Evolutionary conservation across 2,329 filamentous ascomycete genomes (phyloP), one percentile per base, ranked within the genome.

Genomic region (Neofusicoccum laricinum): DNA sequence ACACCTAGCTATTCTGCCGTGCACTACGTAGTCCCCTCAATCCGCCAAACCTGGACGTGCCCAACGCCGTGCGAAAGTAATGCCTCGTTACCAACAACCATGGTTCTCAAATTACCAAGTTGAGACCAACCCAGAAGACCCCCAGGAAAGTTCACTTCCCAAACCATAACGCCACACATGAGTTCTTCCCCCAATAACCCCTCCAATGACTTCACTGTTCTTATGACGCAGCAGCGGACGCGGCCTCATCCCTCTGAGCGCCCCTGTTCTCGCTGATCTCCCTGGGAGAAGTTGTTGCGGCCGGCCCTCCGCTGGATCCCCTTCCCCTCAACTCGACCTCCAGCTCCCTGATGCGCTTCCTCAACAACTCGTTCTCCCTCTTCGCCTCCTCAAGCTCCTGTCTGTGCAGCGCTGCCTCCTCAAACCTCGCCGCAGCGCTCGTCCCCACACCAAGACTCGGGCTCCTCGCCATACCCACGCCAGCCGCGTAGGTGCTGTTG

Each of bases 321-420:
- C 74, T 75, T 55, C 67, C 77, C 69, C 71, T 71, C 73, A 73
- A 67, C 64, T 66, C 66, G 69, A 74, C 64, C 68, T 83, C 81
- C 58, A 83, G 68, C 61, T 80, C 77, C 59, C 79, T 73, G n/a
- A 83, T 81, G 63, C 79, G 75, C 67, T 79, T 76, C 67, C 80
- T 79, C 65, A 83, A 69, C 41, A 70, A 67, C 53, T 82, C 81
- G 70, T 83, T 83, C 72, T 83, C 81, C 49, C 72, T 72, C 73
- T 82, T 82, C 40, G 80, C 81, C 59, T 79, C 77, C 66, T 83
- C 81, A 63, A 83, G 71, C 71, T 83, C 81, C 8, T 75, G 75
- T 45, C 76, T 73, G 50, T 81, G 79, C 51, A 76, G 72, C 50
- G 79, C 76, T 1, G 79, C 76, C 67, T 82, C 80, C 67, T 79